phyloP scores from a whole-genome alignment of 2,329 filamentous ascomycete species.

The Thermothelomyces thermophilus region DNA sequence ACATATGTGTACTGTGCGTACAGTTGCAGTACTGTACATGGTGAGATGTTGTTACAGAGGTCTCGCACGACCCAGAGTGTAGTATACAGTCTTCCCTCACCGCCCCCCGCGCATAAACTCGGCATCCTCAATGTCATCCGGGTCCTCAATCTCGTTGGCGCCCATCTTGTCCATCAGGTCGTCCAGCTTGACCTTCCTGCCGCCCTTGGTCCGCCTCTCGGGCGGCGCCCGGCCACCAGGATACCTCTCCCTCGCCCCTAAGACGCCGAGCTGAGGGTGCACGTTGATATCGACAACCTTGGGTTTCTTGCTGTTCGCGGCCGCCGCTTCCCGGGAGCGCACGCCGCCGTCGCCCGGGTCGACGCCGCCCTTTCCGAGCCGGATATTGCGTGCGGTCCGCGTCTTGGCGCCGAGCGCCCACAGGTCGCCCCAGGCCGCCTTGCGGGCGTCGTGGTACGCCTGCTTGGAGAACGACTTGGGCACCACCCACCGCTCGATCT shows the following conservation, averaged over 20 bases:
- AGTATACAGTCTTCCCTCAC: background rate
- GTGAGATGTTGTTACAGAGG: too few species aligned
- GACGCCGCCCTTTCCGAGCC: slow-evolving; percentile 45
- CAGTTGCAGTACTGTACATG: too few species aligned
- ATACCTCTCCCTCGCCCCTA: slow-evolving; percentile 34
- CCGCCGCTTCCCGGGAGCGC: slow-evolving; percentile 31
- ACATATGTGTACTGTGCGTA: too few species aligned
- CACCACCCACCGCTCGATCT: slow-evolving; percentile 89
- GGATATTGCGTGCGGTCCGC: slow-evolving; percentile 54
- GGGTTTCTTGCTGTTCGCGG: slow-evolving; percentile 30
- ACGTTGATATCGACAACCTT: slow-evolving; percentile 37
- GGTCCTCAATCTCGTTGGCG: slow-evolving; percentile 20
- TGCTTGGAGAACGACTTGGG: slow-evolving; percentile 72
- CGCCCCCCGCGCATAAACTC: slow-evolving; percentile 10
- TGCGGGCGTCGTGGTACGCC: slow-evolving; percentile 88
- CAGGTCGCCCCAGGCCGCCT: slow-evolving; percentile 83
- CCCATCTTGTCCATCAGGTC: slow-evolving; percentile 37
- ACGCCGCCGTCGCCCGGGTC: slow-evolving; percentile 41
- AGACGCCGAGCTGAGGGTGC: slow-evolving; percentile 31
- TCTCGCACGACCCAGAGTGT: too few species aligned
- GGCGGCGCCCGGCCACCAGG: slow-evolving; percentile 25
- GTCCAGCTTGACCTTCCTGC: slow-evolving; percentile 32
- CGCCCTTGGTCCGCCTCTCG: slow-evolving; percentile 37
- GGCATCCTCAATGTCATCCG: slow-evolving; percentile 18
- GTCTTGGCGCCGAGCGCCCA: slow-evolving; percentile 96